Evolutionary conservation across 1,284 basidiomycete species (phyloP).

Genomic region (Papiliotrema terrestris): DNA sequence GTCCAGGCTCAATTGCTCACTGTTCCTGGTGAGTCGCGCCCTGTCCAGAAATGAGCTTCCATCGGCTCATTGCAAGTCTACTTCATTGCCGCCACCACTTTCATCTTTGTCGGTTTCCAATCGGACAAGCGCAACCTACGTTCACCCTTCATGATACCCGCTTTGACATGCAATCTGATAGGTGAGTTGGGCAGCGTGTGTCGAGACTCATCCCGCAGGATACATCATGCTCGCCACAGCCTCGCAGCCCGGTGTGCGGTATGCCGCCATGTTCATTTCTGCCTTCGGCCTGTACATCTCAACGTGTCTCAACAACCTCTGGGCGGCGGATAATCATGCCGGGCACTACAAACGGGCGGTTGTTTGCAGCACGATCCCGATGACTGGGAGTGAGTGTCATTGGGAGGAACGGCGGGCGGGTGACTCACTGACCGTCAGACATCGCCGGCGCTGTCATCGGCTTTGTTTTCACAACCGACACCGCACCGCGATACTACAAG

Average conservation of each 20-base stretch:
- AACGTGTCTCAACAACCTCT: slow-evolving; percentile 21
- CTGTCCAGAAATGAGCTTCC: too few species aligned
- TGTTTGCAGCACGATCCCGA: background rate
- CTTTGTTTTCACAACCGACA: slow-evolving; percentile 6
- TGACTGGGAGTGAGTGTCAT: background rate
- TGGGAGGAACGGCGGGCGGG: too few species aligned
- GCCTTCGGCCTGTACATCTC: slow-evolving; percentile 27
- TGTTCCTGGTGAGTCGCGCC: too few species aligned
- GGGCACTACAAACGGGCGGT: background rate
- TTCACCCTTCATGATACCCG: slow-evolving; percentile 9
- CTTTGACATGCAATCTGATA: background rate
- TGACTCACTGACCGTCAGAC: slow-evolving; percentile 2
- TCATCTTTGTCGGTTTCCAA: slow-evolving; percentile 11
- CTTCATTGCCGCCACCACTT: slow-evolving; percentile 6
- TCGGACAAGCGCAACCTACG: slow-evolving; percentile 19
- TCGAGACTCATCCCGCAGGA: too few species aligned
- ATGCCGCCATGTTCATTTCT: slow-evolving; percentile 24
- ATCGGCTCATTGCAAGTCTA: too few species aligned
- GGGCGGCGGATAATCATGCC: background rate
- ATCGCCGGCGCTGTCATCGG: slow-evolving; percentile 9
- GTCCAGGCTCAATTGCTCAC: slow-evolving; percentile 9
- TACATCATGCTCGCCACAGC: slow-evolving; percentile 25
- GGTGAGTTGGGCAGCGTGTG: too few species aligned
- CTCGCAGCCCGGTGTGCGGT: slow-evolving; percentile 8
- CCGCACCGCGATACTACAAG: slow-evolving; percentile 6